Conservation (phyloP, 2,329 filamentous ascomycete species). For the Phialocephala sp. region DNA sequence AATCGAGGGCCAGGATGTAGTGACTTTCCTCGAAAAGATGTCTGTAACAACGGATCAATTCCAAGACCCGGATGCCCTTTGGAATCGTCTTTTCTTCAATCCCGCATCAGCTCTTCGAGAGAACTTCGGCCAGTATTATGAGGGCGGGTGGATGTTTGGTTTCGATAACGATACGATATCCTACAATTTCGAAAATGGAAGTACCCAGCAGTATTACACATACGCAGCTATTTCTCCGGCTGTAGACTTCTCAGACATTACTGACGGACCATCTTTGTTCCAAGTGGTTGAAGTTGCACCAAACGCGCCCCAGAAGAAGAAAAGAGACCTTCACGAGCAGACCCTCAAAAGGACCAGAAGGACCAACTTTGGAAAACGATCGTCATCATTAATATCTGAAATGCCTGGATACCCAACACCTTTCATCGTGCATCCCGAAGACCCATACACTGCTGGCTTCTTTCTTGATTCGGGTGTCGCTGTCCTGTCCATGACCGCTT, state of each 20-base stretch:
- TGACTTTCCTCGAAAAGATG: constrained; percentile 52
- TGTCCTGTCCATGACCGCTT: constrained; percentile 17
- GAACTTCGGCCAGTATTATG: background rate
- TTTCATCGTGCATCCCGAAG: constrained; percentile 11
- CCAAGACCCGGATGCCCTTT: constrained; percentile 47
- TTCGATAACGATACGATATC: constrained; percentile 14
- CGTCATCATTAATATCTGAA: background rate
- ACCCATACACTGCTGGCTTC: constrained; percentile 17
- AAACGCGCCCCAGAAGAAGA: background rate
- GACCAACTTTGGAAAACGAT: background rate
- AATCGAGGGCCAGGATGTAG: constrained; percentile 60
- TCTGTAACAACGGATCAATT: constrained; percentile 42
- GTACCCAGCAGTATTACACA: background rate
- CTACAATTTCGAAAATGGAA: constrained; percentile 21
- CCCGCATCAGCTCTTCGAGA: background rate
- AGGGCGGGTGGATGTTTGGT: constrained; percentile 10
- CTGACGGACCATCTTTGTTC: constrained; percentile 5
- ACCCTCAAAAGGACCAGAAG: background rate
- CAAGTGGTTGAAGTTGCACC: constrained; percentile 12
- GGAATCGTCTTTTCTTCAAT: constrained; percentile 46
- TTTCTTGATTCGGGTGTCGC: constrained; percentile 18
- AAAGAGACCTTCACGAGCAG: constrained; percentile 2
- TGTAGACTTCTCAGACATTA: constrained; percentile 14
- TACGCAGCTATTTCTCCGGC: constrained; percentile 3
- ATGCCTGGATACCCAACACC: constrained; percentile 20